These are phyloP conservation scores for Phalaenopsis aphrodite DNA, from an alignment of 106 monocot species.

Conservation along the genomic window DNA sequence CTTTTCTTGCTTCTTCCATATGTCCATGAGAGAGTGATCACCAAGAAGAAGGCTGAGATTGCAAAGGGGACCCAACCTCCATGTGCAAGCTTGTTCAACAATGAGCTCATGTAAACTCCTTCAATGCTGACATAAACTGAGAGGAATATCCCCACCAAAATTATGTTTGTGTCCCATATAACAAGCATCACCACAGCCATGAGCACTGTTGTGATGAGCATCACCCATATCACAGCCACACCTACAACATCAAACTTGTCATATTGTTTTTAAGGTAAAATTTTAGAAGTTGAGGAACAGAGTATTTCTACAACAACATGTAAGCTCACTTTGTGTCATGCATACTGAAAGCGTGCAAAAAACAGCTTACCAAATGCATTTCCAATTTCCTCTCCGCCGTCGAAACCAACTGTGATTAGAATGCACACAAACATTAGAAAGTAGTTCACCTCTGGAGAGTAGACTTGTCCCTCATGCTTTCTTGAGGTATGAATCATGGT, in stretches of 20 bases:
- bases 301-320: no score
- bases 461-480: constrained; percentile 51
- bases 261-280: no score
- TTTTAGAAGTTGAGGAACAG: no score
- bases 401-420: constrained; percentile 40
- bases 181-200: constrained; percentile 49
- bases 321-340: no score
- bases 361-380: constrained; percentile 43
- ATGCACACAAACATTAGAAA: constrained; percentile 50
- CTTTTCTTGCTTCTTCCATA: constrained; percentile 41
- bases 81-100: constrained; percentile 32
- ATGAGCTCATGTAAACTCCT: constrained; percentile 35
- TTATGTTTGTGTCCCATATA: constrained; percentile 34
- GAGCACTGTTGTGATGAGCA: constrained; percentile 54
- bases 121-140: constrained; percentile 28
- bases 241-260: constrained; percentile 22
- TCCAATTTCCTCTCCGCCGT: constrained; percentile 45
- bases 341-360: neutral
- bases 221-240: constrained; percentile 59
- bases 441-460: constrained; percentile 47
- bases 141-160: constrained; percentile 26
- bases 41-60: constrained; percentile 37
- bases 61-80: constrained; percentile 78
- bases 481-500: constrained; percentile 52
- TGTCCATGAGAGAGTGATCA: constrained; percentile 42